A percentile compares a stretch with the other conserved stretches of the same genome.
Evolutionary conservation across 176 grass and related monocot genomes (phyloP).

Genomic region (Neostapfia colusana): DNA sequence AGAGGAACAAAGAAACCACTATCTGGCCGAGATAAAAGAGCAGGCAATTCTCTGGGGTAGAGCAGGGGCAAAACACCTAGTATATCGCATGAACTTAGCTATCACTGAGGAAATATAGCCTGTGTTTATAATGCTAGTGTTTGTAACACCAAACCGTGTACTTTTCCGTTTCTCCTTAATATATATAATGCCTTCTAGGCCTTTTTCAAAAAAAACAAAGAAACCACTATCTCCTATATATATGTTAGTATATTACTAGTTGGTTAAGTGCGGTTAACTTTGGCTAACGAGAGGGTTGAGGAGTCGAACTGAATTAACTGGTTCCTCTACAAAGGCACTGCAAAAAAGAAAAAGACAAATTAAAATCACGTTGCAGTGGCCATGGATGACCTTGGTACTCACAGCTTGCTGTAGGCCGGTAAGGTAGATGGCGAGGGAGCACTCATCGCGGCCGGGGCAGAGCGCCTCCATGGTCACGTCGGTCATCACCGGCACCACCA

Average conservation of each 20-base stretch:
- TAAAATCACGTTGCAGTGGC: not conserved
- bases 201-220: too few relatives aligned
- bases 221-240: not conserved
- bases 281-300: not conserved
- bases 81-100: too few relatives aligned
- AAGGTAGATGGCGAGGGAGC: constrained; percentile 73
- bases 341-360: not conserved
- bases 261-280: not conserved
- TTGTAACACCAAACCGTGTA: too few relatives aligned
- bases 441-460: constrained; percentile 59
- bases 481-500: constrained; percentile 59
- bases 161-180: too few relatives aligned
- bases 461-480: constrained; percentile 73
- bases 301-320: not conserved
- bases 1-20: not conserved
- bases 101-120: too few relatives aligned
- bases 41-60: too few relatives aligned
- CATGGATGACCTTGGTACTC: not conserved
- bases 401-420: constrained; percentile 62
- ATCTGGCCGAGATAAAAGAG: too few relatives aligned
- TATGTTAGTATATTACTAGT: not conserved
- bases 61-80: too few relatives aligned
- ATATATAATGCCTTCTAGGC: too few relatives aligned
- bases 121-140: too few relatives aligned
- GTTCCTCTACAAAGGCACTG: not conserved